Evolutionary conservation across 1,284 basidiomycete species (phyloP).

Genomic region (Butyriboletus appendiculatus): DNA sequence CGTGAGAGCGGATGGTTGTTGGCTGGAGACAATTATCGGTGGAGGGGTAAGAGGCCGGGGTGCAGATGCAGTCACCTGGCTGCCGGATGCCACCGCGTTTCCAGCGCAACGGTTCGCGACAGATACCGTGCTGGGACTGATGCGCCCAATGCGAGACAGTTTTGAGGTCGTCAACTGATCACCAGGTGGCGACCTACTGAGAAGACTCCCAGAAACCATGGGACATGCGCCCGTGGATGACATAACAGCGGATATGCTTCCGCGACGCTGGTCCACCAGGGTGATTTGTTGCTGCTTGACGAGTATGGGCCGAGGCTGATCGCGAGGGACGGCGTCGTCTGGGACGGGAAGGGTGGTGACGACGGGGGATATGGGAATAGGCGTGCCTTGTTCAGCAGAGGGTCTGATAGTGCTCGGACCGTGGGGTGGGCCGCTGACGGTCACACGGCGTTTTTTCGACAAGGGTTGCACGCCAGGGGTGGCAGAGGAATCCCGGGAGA

Average conservation of each 20-base stretch:
- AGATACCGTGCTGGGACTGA: conserved; percentile 39
- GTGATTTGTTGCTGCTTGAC: conserved; percentile 71
- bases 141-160: conserved; percentile 31
- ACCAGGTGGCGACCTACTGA: conserved; percentile 25
- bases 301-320: conserved; percentile 64
- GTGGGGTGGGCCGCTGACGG: conserved; percentile 60
- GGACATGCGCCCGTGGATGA: conserved; percentile 31
- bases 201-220: conserved; percentile 17
- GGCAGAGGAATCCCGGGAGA: conserved; percentile 35
- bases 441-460: conserved; percentile 74
- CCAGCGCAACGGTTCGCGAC: conserved; percentile 30
- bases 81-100: conserved; percentile 25
- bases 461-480: conserved; percentile 45
- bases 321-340: conserved; percentile 58
- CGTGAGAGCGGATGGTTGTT: conserved; percentile 21
- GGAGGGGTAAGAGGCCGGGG: conserved; percentile 29
- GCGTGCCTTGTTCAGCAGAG: conserved; percentile 44
- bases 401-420: conserved; percentile 44
- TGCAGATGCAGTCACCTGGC: conserved; percentile 20
- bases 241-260: conserved; percentile 49
- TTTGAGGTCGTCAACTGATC: conserved; percentile 34
- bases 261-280: conserved; percentile 66
- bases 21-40: conserved; percentile 27
- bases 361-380: conserved; percentile 64
- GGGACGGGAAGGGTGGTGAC: conserved; percentile 62